Conservation (phyloP, 1,284 basidiomycete species). For the Rhodotorula sp. region DNA sequence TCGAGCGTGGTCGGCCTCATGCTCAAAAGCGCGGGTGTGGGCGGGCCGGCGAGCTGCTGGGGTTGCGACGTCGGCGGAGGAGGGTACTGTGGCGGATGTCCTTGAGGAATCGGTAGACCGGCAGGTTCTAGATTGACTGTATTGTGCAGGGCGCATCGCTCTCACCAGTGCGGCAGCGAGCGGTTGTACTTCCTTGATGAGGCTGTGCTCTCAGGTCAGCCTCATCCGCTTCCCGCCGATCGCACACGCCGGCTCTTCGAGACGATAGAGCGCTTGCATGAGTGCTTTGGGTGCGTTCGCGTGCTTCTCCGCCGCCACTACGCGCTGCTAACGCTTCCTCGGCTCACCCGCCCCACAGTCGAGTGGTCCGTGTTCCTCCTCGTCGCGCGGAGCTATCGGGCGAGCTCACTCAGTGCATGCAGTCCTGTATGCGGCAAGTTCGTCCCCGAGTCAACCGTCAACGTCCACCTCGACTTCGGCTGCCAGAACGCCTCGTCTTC, state of each 20-base stretch:
- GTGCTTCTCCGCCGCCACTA: background rate
- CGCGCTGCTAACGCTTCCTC: background rate
- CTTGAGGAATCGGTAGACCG: background rate
- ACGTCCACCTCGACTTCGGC: slow-evolving; percentile 4
- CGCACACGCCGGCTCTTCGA: too few relatives aligned
- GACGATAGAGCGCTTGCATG: background rate
- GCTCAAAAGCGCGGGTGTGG: slow-evolving; percentile 71
- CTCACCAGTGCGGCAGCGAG: too few relatives aligned
- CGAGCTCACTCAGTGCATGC: background rate
- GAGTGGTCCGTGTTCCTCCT: background rate
- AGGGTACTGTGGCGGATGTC: slow-evolving; percentile 48
- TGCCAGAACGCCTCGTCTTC: background rate
- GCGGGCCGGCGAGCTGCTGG: slow-evolving; percentile 70
- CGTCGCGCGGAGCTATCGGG: too few relatives aligned
- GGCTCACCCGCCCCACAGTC: background rate
- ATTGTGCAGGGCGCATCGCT: too few relatives aligned
- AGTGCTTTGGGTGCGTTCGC: background rate
- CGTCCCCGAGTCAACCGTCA: background rate
- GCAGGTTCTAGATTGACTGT: too few relatives aligned
- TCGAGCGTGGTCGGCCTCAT: slow-evolving; percentile 77
- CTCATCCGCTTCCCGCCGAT: too few relatives aligned
- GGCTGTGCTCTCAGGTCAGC: too few relatives aligned
- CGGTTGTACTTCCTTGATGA: too few relatives aligned
- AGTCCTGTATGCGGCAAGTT: slow-evolving; percentile 4
- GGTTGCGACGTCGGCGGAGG: slow-evolving; percentile 75